A percentile compares a stretch with the other conserved stretches of the same genome.
Conservation (phyloP, 192 early-diverging fungal species). For the Helicostylum pulchrum region DNA sequence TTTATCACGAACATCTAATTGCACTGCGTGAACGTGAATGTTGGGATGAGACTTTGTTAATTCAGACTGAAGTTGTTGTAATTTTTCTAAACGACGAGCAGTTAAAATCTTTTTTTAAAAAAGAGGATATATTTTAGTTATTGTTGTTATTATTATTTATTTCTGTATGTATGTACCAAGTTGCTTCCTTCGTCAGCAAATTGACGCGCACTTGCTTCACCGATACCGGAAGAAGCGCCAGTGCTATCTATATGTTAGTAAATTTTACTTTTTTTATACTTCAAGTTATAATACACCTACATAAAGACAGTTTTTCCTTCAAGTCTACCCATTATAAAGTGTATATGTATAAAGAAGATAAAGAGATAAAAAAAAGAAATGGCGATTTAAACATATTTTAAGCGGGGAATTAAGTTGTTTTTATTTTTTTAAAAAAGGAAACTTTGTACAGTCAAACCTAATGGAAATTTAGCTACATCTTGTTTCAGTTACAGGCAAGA, state of each 20-base stretch:
- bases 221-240: constrained; percentile 71
- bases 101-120: constrained; percentile 45
- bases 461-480: too few relatives aligned
- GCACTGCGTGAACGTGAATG: constrained; percentile 56
- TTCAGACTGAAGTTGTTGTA: constrained; percentile 55
- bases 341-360: too few relatives aligned
- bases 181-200: constrained; percentile 61
- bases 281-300: constrained; percentile 6
- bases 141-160: background rate
- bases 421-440: too few relatives aligned
- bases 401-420: too few relatives aligned
- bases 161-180: constrained; percentile 48
- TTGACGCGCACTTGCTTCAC: constrained; percentile 64
- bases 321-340: constrained; percentile 26
- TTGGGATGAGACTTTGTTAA: constrained; percentile 44
- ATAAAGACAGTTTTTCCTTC: constrained; percentile 37
- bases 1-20: constrained; percentile 70
- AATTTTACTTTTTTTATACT: background rate
- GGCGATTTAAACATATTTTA: too few relatives aligned
- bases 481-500: too few relatives aligned
- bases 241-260: constrained; percentile 42
- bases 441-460: too few relatives aligned
- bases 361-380: too few relatives aligned
- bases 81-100: constrained; percentile 62
- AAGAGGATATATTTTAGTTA: background rate